Evolutionary conservation across 495 filamentous ascomycete species (phyloP), one percentile per base, ranked within the genome.

Genomic region (Podospora appendiculata): DNA sequence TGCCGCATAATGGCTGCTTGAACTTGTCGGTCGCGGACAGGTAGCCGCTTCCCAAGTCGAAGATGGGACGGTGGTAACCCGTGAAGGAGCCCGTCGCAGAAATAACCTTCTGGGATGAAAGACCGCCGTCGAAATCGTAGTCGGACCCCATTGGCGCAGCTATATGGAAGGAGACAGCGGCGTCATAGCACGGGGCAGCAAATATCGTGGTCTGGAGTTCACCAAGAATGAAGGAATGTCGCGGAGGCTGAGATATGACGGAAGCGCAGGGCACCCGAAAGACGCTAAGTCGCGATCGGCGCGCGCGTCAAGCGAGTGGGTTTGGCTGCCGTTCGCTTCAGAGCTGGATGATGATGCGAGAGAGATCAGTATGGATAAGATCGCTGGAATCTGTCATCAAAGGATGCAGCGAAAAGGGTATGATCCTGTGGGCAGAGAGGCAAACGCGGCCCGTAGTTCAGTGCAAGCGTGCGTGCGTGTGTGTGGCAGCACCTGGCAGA

Each of bases 1-100:
- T 89, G 58, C 84, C 80, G 69, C 91, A 96, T 70, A 95, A 77
- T 33, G 86, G 82, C 63, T 93, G 86, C 44, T 60, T 63, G 53
- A 66, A 65, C 42, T 60, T 45, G 41, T 55, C 53, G 6, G 63
- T 65, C 6, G 77, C 72, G 41, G 58, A 67, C 32, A 81, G 68
- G 57, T 81, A 81, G 25, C 68, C 67, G 44, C 59, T 65, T 12
- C 71, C 71, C 9, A 78, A 67, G 47, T 67, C 63, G 44, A 41
- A 41, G 0, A 60, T 48, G 13, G 66, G 56, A 13, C 65, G 59
- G 41, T 70, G 71, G 53, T 72, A 75, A 59, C 77, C 78, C 7
- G 76, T 70, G 53, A 80, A 76, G 35, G 77, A 79, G 50, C 75
- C 77, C 47, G 75, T 77, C 58, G 70, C 61, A 50, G 72, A 67